Conservation (phyloP, 1,284 basidiomycete species). For the Trichosporon sp. region DNA sequence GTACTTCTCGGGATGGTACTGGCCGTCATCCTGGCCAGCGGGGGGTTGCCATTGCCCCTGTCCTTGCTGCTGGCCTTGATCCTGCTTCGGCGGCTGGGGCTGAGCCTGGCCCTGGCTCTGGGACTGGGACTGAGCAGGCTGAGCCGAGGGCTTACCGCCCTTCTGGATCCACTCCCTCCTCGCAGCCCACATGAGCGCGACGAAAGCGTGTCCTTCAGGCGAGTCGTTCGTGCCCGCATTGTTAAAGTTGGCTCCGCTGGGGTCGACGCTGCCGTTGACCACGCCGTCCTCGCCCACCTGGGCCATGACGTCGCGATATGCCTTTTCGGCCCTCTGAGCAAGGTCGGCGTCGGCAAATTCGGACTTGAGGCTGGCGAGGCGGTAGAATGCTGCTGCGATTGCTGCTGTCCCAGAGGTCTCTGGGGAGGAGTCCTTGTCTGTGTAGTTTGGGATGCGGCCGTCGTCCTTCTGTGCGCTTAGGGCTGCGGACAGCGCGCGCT, state of each 20-base stretch:
- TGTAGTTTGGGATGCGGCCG: constrained; percentile 30
- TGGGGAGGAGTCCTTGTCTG: constrained; percentile 5
- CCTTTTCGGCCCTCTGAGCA: constrained; percentile 14
- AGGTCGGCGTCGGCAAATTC: background rate
- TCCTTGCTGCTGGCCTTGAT: too few species aligned
- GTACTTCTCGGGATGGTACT: too few species aligned
- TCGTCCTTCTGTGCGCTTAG: constrained; percentile 47
- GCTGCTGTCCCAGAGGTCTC: constrained; percentile 28
- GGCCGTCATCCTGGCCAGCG: too few species aligned
- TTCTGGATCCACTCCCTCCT: constrained; percentile 16
- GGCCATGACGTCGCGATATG: constrained; percentile 28
- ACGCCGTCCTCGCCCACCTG: constrained; percentile 24
- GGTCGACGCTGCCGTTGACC: constrained; percentile 31
- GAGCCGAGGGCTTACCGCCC: too few species aligned
- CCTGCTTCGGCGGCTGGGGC: too few species aligned
- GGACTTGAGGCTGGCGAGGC: constrained; percentile 18
- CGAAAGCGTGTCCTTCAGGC: constrained; percentile 34
- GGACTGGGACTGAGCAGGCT: too few species aligned
- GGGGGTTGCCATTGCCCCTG: too few species aligned
- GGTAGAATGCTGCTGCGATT: constrained; percentile 36
- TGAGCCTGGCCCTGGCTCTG: too few species aligned
- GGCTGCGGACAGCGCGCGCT: constrained; percentile 45
- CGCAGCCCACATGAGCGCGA: constrained; percentile 38
- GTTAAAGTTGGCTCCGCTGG: constrained; percentile 9
- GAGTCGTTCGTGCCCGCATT: constrained; percentile 15